Evolutionary conservation across 768 basidiomycete species (phyloP), one percentile per base, ranked within the genome.

Genomic region (Leucocoprinus birnbaumii): DNA sequence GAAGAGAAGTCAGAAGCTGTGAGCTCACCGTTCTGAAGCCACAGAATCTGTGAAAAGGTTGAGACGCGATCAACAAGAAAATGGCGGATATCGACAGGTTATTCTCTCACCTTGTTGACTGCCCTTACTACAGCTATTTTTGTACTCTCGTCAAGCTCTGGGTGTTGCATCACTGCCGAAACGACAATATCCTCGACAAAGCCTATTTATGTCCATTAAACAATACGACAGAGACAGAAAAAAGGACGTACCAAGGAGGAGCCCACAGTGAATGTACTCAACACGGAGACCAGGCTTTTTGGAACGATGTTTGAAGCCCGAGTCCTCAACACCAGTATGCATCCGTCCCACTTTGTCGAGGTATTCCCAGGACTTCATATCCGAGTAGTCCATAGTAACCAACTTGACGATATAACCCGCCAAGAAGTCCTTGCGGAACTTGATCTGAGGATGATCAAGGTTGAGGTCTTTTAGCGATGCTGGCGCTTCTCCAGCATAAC

Each of bases 261-360:
- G 63, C 0, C 68, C 73, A 48, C 73, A 73, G 50, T 79, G 69
- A 5, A 71, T 63, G 46, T 67, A 71, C 58, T 73, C 72, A 57
- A 65, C 77, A 61, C 66, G 72, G 61, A 78, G 58, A 10, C 61
- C 60, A 21, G 66, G 64, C 55, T 68, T 68, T 25, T 63, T 48
- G 10, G 45, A n/a, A 16, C 26, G 27, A 47, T 38, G 37, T 40
- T 22, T 22, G 27, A 26, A 37, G 7, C 22, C 37, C 11, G 26
- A 57, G 9, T 47, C 34, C 27, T 49, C 48, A 34, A 41, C 40
- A 11, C 77, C 78, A 0, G 78, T 79, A 59, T 79, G 79, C 78
- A 79, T 79, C 41, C 75, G 60, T 2, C 75, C 78, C 34, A 80
- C 79, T 58, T 76, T 78, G 59, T 75, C 68, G 24, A 76, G 62